Evolutionary conservation across 2,329 filamentous ascomycete species (phyloP).

Genomic region (Botrytis medusae): DNA sequence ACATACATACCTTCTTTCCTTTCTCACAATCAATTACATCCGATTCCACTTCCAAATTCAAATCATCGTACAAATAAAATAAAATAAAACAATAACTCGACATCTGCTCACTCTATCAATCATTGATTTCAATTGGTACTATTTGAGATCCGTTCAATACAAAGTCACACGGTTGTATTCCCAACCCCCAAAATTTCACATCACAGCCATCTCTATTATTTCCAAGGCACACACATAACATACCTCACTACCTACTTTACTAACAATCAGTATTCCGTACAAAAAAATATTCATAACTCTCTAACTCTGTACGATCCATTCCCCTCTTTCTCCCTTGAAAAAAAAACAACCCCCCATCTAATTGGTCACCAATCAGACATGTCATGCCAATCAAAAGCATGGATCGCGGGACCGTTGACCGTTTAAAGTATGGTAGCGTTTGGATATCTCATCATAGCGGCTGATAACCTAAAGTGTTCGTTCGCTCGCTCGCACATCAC

Average conservation of each 20-base stretch:
- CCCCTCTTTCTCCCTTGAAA: neutral
- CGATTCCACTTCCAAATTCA: too few species aligned
- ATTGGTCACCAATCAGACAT: neutral
- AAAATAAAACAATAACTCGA: neutral
- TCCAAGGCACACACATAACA: neutral
- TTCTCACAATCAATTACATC: neutral
- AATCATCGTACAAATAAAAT: neutral
- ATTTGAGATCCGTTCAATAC: neutral
- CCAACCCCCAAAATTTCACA: neutral
- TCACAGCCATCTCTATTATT: slow-evolving; percentile 1
- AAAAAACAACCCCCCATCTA: neutral
- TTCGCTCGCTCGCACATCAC: neutral
- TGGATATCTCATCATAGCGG: neutral
- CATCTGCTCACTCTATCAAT: neutral
- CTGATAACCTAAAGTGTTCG: neutral
- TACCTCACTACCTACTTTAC: too few species aligned
- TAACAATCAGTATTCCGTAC: too few species aligned
- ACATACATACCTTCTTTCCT: too few species aligned
- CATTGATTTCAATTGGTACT: too few species aligned
- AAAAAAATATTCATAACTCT: neutral
- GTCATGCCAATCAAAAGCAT: neutral
- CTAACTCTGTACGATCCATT: too few species aligned
- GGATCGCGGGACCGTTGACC: neutral
- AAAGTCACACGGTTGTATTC: neutral
- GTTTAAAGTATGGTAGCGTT: neutral